phyloP scores from a whole-genome alignment of 2,329 filamentous ascomycete species.

The Xylaria multiplex region DNA sequence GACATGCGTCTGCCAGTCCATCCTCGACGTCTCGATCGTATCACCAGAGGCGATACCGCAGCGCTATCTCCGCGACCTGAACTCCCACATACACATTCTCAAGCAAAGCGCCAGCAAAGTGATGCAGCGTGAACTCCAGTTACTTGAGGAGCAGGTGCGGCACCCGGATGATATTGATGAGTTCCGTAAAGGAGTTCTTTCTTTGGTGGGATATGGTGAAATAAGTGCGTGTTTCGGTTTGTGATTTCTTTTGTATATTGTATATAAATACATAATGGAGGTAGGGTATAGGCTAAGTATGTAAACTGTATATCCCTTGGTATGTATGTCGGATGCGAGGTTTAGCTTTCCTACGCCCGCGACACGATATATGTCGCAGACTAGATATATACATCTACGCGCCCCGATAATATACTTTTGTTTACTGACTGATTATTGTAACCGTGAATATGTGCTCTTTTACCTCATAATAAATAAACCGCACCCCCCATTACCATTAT shows the following conservation, averaged over 20 bases:
- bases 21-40: conserved; percentile 10
- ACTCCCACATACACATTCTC: neutral
- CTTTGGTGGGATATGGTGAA: conserved; percentile 10
- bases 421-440: neutral
- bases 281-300: neutral
- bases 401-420: too few species aligned
- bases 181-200: conserved; percentile 1
- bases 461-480: neutral
- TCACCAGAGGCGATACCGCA: conserved; percentile 2
- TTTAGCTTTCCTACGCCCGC: too few species aligned
- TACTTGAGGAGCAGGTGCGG: neutral
- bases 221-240: conserved; percentile 6
- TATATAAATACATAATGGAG: neutral
- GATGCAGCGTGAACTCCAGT: neutral
- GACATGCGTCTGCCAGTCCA: conserved; percentile 28
- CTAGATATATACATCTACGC: too few species aligned
- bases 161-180: conserved; percentile 1
- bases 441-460: neutral
- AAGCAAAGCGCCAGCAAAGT: neutral
- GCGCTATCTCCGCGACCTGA: conserved; percentile 9
- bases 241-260: neutral
- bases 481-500: neutral
- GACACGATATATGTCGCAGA: neutral
- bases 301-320: neutral
- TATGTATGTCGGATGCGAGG: neutral